Percentiles rank a stretch among this genome's conserved stretches.
These are phyloP conservation scores for Eremothecium coryli DNA, from an alignment of 1,139 yeast species.

Conservation along the genomic window DNA sequence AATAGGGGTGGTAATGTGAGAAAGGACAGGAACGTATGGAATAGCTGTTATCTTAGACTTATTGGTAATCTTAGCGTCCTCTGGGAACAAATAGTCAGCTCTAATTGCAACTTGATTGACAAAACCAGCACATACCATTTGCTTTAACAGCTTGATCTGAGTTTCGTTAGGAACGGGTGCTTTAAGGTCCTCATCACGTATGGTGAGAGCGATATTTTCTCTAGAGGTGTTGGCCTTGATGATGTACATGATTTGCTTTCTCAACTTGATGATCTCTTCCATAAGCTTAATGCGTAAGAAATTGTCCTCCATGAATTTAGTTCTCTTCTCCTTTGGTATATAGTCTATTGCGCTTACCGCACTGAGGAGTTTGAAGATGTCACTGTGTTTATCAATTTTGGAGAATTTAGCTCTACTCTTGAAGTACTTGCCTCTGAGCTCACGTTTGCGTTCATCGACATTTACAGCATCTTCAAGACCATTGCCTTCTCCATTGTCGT, in stretches of 20 bases:
- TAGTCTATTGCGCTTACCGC: slow-evolving; percentile 89
- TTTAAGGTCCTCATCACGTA: slow-evolving; percentile 43
- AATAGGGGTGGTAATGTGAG: slow-evolving; percentile 36
- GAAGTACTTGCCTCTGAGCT: slow-evolving; percentile 41
- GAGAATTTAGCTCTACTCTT: slow-evolving; percentile 54
- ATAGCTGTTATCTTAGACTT: slow-evolving; percentile 51
- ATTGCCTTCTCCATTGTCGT: slow-evolving; percentile 24
- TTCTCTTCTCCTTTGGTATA: slow-evolving; percentile 40
- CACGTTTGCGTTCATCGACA: slow-evolving; percentile 37
- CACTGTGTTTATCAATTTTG: slow-evolving; percentile 62
- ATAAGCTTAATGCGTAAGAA: slow-evolving; percentile 60
- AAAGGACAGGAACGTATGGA: slow-evolving; percentile 67
- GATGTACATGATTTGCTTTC: slow-evolving; percentile 69
- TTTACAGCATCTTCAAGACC: slow-evolving; percentile 25
- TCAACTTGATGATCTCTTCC: slow-evolving; percentile 76
- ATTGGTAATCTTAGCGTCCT: slow-evolving; percentile 51
- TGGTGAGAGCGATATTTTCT: slow-evolving; percentile 47
- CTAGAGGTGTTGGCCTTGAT: slow-evolving; percentile 56
- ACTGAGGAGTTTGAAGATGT: slow-evolving; percentile 64
- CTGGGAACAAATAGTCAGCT: slow-evolving; percentile 57
- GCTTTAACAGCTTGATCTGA: slow-evolving; percentile 75
- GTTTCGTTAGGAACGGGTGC: slow-evolving; percentile 57
- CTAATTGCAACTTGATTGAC: slow-evolving; percentile 84
- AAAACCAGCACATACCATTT: slow-evolving; percentile 88
- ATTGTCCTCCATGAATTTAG: slow-evolving; percentile 44